Conservation (phyloP, 1,284 basidiomycete species). For the Ceratobasidium sp. region DNA sequence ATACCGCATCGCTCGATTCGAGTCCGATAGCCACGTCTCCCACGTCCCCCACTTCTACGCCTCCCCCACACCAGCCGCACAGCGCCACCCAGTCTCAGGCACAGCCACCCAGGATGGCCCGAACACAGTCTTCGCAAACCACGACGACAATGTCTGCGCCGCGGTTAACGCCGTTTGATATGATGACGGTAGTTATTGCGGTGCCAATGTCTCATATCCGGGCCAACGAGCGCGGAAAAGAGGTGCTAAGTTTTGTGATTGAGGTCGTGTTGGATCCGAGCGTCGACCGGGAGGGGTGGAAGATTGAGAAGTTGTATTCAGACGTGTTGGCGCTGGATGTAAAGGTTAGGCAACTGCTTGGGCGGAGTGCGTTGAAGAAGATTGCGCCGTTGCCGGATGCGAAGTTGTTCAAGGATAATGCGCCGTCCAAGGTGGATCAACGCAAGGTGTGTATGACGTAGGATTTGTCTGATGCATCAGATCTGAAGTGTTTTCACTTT, state of each 20-base stretch:
- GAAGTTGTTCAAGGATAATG: conserved; percentile 95
- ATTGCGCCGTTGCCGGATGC: conserved; percentile 88
- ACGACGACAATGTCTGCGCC: conserved; percentile 69
- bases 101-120: conserved; percentile 41
- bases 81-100: conserved; percentile 7
- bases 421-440: conserved; percentile 95
- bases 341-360: conserved; percentile 64
- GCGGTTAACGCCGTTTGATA: conserved; percentile 59
- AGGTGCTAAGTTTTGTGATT: conserved; percentile 85
- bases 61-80: conserved; percentile 15
- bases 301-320: conserved; percentile 91
- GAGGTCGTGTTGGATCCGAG: conserved; percentile 55
- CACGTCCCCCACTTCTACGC: conserved; percentile 19
- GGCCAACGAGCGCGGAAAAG: conserved; percentile 86
- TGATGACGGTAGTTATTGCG: conserved; percentile 6
- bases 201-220: conserved; percentile 82
- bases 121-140: conserved; percentile 42
- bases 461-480: background rate
- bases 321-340: conserved; percentile 88
- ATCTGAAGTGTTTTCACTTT: conserved; percentile 41
- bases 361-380: conserved; percentile 80
- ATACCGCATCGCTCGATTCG: conserved; percentile 29
- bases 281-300: conserved; percentile 80
- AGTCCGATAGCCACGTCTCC: conserved; percentile 39
- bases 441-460: conserved; percentile 73